Conservation (phyloP, 2,329 filamentous ascomycete species). For the Chrysoporthe cubensis region DNA sequence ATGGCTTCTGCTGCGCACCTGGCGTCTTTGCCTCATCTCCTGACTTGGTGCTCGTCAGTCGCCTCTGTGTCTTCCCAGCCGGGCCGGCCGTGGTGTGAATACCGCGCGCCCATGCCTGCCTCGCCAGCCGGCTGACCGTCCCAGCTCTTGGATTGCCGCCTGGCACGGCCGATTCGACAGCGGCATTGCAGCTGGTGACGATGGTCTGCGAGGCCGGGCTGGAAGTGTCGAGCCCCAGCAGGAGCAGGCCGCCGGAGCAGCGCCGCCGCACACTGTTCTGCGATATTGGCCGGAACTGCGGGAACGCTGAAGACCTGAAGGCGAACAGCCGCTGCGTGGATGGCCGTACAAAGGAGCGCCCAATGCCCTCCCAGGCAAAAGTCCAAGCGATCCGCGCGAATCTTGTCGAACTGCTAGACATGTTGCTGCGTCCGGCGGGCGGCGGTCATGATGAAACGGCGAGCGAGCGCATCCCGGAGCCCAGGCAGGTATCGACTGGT, state of each 20-base stretch:
- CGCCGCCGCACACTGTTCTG: conserved; percentile 49
- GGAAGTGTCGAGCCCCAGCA: conserved; percentile 50
- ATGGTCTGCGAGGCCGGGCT: conserved; percentile 43
- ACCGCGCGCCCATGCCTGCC: conserved; percentile 43
- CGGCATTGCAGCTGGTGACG: conserved; percentile 45
- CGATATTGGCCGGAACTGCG: conserved; percentile 32
- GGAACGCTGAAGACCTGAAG: conserved; percentile 35
- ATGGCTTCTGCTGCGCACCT: conserved; percentile 18
- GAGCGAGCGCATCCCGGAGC: conserved; percentile 7
- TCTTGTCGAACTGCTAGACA: conserved; percentile 28
- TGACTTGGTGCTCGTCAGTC: conserved; percentile 38
- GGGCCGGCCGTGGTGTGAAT: conserved; percentile 36
- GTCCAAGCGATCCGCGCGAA: conserved; percentile 23
- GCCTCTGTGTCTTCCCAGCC: conserved; percentile 33
- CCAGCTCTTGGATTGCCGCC: conserved; percentile 36
- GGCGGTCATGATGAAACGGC: conserved; percentile 23
- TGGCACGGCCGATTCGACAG: conserved; percentile 42
- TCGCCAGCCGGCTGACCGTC: conserved; percentile 41
- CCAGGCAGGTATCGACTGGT: not conserved
- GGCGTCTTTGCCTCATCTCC: conserved; percentile 31
- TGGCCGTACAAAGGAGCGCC: conserved; percentile 16
- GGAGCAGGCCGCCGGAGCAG: conserved; percentile 58
- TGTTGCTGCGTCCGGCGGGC: conserved; percentile 17
- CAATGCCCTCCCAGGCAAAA: conserved; percentile 26
- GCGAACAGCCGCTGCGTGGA: conserved; percentile 29